Evolutionary conservation across 768 basidiomycete species (phyloP), one percentile per base, ranked within the genome.

Genomic region (Tylopilus vinaceipallidus): DNA sequence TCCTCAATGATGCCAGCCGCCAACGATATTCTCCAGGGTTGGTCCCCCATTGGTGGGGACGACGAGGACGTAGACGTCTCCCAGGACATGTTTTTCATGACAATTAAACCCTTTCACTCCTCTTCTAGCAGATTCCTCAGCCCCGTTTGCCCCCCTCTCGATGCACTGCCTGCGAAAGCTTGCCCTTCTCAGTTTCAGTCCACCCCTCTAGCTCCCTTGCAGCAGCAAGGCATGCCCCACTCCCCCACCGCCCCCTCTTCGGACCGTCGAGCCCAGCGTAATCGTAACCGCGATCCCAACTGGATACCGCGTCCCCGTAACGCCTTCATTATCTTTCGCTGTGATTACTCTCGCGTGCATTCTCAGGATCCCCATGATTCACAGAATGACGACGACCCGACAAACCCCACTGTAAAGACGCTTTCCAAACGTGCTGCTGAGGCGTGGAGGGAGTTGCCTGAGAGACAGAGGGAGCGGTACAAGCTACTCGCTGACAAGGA

Each of bases 341-440:
- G 84, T 59, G 77, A 84, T 53, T 87, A 78, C 60, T 75, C 77
- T 55, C 75, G 66, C 58, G 70, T 70, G 51, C 74, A 80, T 61
- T 64, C 66, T 67, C 69, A 74, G 36, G 29, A 45, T 3, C 36
- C 47, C 19, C 69, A 72, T 36, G 72, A 73, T 4, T 65, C 71
- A 13, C 64, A 71, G 24, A 70, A 71, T 29, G 46, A 60, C 7
- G 35, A 53, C 10, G 60, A 60, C 33, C 14, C 49, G 12, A 38
- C 51, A 24, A 57, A 56, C 23, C 30, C 49, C 13, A 60, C 45
- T 20, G 77, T 78, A 50, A 80, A 81, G 63, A 76, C 80, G 2
- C 76, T 92, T 33, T 89, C 86, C n/a, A 85, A 86, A 57, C 78
- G 86, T 40, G 90, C 89, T 0, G 84, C 80, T 0, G 83, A 84